phyloP scores from a whole-genome alignment of 2,329 filamentous ascomycete species.

The Diaporthe velutina region DNA sequence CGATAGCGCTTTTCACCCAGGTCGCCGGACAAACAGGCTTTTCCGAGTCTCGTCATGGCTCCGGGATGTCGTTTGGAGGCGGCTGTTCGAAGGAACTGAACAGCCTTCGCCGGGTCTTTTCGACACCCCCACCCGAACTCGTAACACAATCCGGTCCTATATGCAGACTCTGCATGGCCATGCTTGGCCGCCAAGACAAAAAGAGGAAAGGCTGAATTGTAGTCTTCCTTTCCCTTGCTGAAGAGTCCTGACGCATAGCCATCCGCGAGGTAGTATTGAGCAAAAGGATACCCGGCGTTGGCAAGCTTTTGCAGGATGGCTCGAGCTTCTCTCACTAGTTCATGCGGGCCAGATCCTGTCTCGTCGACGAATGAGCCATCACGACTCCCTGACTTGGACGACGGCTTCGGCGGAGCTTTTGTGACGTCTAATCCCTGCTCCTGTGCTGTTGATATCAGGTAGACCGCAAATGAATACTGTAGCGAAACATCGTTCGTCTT shows the following conservation, averaged over 20 bases:
- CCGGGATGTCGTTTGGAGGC: conserved; percentile 96
- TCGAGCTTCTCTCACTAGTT: conserved; percentile 87
- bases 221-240: conserved; percentile 93
- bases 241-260: conserved; percentile 95
- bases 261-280: conserved; percentile 97
- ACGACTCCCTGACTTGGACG: conserved; percentile 60
- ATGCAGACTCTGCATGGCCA: conserved; percentile 95
- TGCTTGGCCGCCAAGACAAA: conserved; percentile 96
- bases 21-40: conserved; percentile 90
- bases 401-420: conserved; percentile 59
- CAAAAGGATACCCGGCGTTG: conserved; percentile 93
- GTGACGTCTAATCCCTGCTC: conserved; percentile 75
- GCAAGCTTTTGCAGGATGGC: conserved; percentile 88
- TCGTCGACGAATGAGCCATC: conserved; percentile 62
- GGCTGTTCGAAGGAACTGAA: conserved; percentile 91
- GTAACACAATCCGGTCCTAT: conserved; percentile 93
- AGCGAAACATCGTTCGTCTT: conserved; percentile 93
- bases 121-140: conserved; percentile 98
- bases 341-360: conserved; percentile 67
- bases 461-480: conserved; percentile 96
- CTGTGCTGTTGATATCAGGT: conserved; percentile 90
- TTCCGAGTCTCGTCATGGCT: conserved; percentile 91
- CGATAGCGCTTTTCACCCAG: conserved; percentile 88
- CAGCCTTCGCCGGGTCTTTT: conserved; percentile 89
- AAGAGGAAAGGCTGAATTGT: conserved; percentile 90